Evolutionary conservation across 2,329 filamentous ascomycete genomes (phyloP).

Genomic region (Aspergillus sp.): DNA sequence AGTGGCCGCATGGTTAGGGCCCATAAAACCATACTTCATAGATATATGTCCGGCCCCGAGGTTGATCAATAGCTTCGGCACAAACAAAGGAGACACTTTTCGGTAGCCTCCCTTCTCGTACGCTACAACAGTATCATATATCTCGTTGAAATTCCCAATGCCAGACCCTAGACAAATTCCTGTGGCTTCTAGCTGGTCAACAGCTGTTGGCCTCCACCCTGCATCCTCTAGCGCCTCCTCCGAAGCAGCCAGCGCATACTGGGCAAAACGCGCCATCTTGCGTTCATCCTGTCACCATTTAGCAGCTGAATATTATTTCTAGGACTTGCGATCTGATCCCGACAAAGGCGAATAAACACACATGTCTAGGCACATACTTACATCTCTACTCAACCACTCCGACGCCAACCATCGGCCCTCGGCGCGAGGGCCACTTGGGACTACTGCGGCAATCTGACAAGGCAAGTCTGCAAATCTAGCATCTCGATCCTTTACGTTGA

Average conservation of each 20-base stretch:
- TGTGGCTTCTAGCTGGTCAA: constrained; percentile 69
- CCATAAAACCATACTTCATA: constrained; percentile 84
- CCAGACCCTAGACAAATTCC: constrained; percentile 93
- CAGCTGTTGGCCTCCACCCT: constrained; percentile 64
- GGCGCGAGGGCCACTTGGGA: constrained; percentile 60
- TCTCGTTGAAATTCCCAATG: constrained; percentile 89
- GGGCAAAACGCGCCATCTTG: constrained; percentile 86
- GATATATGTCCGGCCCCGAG: constrained; percentile 92
- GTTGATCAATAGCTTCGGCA: constrained; percentile 91
- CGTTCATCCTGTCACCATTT: constrained; percentile 56
- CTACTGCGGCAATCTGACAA: constrained; percentile 79
- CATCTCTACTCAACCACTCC: constrained; percentile 46
- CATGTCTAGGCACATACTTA: constrained; percentile 21
- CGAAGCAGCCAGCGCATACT: constrained; percentile 85
- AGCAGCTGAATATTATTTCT: not conserved
- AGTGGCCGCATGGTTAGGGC: constrained; percentile 88
- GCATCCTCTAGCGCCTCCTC: constrained; percentile 85
- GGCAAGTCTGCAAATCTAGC: constrained; percentile 69
- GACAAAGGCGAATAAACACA: not conserved
- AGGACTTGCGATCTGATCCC: not conserved
- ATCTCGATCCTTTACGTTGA: constrained; percentile 66
- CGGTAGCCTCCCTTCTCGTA: constrained; percentile 79
- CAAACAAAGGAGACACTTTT: constrained; percentile 90
- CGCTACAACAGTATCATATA: constrained; percentile 77
- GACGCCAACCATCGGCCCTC: constrained; percentile 44